These are phyloP conservation scores for Diaporthe longicolla DNA, from an alignment of 2,329 filamentous ascomycete genomes.

Conservation along the genomic window DNA sequence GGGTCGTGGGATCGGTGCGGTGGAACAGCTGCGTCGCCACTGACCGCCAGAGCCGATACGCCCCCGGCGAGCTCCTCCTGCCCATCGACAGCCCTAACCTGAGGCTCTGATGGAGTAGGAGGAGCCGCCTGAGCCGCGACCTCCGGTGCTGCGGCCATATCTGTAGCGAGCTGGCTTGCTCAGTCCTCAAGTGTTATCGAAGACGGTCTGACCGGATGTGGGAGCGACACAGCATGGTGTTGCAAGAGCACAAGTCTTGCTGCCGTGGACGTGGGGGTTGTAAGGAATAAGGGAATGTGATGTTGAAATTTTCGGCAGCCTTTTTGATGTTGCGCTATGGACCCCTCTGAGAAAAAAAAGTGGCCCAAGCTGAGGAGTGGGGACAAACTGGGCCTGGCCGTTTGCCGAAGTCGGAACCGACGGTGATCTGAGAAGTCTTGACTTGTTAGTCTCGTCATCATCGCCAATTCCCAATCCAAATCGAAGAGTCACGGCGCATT, in stretches of 20 bases:
- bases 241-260: slow-evolving; percentile 30
- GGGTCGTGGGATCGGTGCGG: slow-evolving; percentile 80
- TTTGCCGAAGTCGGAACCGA: slow-evolving; percentile 42
- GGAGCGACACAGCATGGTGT: slow-evolving; percentile 36
- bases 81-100: slow-evolving; percentile 43
- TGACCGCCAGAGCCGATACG: slow-evolving; percentile 37
- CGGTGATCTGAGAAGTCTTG: background rate
- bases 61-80: slow-evolving; percentile 41
- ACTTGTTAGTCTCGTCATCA: slow-evolving; percentile 35
- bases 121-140: slow-evolving; percentile 40
- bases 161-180: slow-evolving; percentile 6
- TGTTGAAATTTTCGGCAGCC: slow-evolving; percentile 38
- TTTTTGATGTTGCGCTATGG: slow-evolving; percentile 34
- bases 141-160: slow-evolving; percentile 38
- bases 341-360: slow-evolving; percentile 5
- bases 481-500: background rate
- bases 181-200: slow-evolving; percentile 23
- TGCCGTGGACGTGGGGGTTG: slow-evolving; percentile 8
- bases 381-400: slow-evolving; percentile 3
- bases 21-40: slow-evolving; percentile 52
- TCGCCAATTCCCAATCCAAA: background rate
- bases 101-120: slow-evolving; percentile 40
- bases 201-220: slow-evolving; percentile 2
- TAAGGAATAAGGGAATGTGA: background rate
- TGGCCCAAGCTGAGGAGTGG: slow-evolving; percentile 25